A percentile compares a stretch with the other conserved stretches of the same genome.
Conservation (phyloP, 108 stramenopile species). For the Epipyxis sp. region DNA sequence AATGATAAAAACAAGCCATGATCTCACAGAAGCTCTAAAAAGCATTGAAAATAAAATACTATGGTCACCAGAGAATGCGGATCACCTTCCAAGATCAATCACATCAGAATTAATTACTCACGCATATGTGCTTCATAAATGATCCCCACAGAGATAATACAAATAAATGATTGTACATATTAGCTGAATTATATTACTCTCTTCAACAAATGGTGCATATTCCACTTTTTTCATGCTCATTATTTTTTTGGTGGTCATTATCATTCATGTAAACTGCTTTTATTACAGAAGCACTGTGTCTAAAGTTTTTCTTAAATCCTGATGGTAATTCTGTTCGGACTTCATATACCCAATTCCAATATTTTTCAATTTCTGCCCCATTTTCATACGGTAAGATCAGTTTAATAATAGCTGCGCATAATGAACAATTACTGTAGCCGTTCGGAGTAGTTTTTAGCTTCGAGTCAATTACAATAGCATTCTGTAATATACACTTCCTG, state of each 20-base stretch:
- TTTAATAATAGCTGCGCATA: conserved; percentile 7
- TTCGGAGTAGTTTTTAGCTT: neutral
- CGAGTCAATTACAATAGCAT: neutral
- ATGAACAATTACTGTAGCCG: conserved; percentile 3
- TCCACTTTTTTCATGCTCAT: too few species aligned
- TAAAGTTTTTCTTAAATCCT: neutral
- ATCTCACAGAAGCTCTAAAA: neutral
- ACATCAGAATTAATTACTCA: neutral
- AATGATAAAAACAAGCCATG: neutral
- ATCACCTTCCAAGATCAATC: neutral
- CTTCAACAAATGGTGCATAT: too few species aligned
- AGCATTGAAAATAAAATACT: neutral
- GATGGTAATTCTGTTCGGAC: neutral
- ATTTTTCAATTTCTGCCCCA: neutral
- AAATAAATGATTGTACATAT: too few species aligned
- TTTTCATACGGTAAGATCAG: neutral
- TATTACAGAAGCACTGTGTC: conserved; percentile 11
- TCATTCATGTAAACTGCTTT: conserved; percentile 6
- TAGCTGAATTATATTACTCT: too few species aligned
- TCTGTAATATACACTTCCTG: neutral
- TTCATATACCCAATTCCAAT: conserved; percentile 16
- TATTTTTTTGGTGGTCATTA: neutral
- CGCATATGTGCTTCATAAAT: too few species aligned
- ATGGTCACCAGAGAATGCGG: conserved; percentile 23
- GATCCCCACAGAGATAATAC: too few species aligned